Percentiles rank a stretch among this genome's conserved stretches.
Evolutionary conservation across 345 rosid species (phyloP).

Genomic region (Pseudoturritis turrita): DNA sequence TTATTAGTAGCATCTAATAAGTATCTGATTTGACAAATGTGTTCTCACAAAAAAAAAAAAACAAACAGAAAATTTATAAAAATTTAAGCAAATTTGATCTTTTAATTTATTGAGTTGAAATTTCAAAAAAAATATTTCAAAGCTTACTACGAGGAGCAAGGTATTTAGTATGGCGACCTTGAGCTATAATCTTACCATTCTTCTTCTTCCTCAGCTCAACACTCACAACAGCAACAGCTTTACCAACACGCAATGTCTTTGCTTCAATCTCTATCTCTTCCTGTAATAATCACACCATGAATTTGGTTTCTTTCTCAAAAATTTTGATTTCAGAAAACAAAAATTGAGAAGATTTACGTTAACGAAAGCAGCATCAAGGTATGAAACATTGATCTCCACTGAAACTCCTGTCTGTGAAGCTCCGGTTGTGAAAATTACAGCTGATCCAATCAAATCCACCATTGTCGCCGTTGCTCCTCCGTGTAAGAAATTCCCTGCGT

Average conservation of each 20-base stretch:
- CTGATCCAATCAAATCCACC: conserved; percentile 86
- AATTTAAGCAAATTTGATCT: not conserved
- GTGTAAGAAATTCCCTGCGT: conserved; percentile 82
- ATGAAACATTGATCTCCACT: conserved; percentile 80
- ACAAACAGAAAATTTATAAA: not conserved
- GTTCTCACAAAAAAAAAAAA: too few species aligned
- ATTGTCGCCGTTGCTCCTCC: conserved; percentile 93
- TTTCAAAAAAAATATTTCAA: conserved; percentile 18
- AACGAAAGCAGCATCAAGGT: conserved; percentile 78
- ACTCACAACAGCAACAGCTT: conserved; percentile 65
- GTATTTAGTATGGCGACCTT: conserved; percentile 93
- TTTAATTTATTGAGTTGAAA: not conserved
- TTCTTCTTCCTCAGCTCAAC: conserved; percentile 82
- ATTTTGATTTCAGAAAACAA: not conserved
- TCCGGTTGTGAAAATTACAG: conserved; percentile 60
- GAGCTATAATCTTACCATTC: conserved; percentile 75
- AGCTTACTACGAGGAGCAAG: conserved; percentile 48
- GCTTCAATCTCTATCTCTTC: conserved; percentile 33
- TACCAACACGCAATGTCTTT: conserved; percentile 44
- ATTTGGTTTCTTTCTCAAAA: not conserved
- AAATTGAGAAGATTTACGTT: conserved; percentile 33
- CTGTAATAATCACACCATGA: not conserved
- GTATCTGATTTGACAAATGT: too few species aligned
- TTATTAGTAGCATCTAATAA: too few species aligned
- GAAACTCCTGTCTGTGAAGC: conserved; percentile 55